These are phyloP conservation scores for Fagopyrum esculentum DNA, from an alignment of 148 eudicot species.

Conservation along the genomic window DNA sequence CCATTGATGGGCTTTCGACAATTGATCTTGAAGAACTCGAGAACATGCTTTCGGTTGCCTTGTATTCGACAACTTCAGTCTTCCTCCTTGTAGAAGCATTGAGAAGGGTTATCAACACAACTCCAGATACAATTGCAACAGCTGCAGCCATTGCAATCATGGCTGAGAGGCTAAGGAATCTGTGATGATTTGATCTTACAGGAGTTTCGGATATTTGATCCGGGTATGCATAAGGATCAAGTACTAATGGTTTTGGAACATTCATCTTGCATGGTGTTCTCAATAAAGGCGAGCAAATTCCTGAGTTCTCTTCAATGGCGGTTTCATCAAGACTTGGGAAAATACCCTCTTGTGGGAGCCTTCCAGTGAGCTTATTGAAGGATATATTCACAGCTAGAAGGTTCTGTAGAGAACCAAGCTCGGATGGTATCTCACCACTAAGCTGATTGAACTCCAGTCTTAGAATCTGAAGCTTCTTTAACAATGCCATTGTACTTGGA, in stretches of 20 bases:
- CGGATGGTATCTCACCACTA: conserved; percentile 83
- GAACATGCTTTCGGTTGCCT: conserved; percentile 68
- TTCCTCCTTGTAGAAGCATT: conserved; percentile 67
- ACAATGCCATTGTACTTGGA: conserved; percentile 59
- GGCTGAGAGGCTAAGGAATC: conserved; percentile 73
- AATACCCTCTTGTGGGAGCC: conserved; percentile 65
- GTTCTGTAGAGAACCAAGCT: conserved; percentile 54
- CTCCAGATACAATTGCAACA: conserved; percentile 52
- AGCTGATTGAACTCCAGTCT: conserved; percentile 70
- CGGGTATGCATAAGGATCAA: conserved; percentile 58
- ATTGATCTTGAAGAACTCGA: conserved; percentile 66
- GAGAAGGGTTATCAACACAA: conserved; percentile 50
- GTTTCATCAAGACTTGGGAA: conserved; percentile 66
- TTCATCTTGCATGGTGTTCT: conserved; percentile 81
- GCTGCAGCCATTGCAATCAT: conserved; percentile 83
- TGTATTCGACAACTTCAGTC: conserved; percentile 43
- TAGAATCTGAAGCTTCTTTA: conserved; percentile 71
- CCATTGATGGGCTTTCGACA: conserved; percentile 42
- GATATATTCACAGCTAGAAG: conserved; percentile 77
- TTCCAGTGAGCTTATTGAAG: conserved; percentile 74
- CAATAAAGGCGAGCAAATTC: conserved; percentile 80
- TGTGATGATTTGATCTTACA: conserved; percentile 28
- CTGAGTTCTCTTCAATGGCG: conserved; percentile 68
- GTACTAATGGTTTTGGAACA: conserved; percentile 87
- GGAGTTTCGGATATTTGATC: conserved; percentile 25